These are phyloP conservation scores for Ogataea methylovora DNA, from an alignment of 805 yeast species.

Conservation along the genomic window DNA sequence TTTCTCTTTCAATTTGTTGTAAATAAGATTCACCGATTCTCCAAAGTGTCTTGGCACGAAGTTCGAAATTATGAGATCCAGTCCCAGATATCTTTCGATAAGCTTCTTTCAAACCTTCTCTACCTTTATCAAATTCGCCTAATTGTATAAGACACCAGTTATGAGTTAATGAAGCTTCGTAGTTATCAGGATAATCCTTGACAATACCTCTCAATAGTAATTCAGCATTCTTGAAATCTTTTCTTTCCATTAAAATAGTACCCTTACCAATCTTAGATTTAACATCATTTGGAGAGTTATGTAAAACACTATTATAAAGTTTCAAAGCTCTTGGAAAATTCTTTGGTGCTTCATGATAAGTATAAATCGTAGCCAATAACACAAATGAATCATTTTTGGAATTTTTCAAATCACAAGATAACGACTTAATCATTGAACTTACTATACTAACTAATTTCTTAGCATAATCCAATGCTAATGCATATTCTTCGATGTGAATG, in stretches of 20 bases:
- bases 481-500: conserved; percentile 55
- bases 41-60: conserved; percentile 60
- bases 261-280: conserved; percentile 80
- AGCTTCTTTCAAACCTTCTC: conserved; percentile 39
- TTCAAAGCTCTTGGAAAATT: conserved; percentile 69
- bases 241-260: conserved; percentile 61
- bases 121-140: conserved; percentile 43
- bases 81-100: conserved; percentile 38
- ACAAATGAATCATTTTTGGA: conserved; percentile 56
- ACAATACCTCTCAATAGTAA: conserved; percentile 44
- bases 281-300: conserved; percentile 27
- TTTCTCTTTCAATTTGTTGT: conserved; percentile 17
- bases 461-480: conserved; percentile 51
- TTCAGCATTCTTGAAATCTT: conserved; percentile 48
- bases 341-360: conserved; percentile 86
- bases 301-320: conserved; percentile 57
- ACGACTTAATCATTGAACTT: conserved; percentile 36
- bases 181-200: conserved; percentile 40
- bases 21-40: conserved; percentile 63
- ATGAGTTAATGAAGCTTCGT: conserved; percentile 57
- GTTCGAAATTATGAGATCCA: conserved; percentile 44
- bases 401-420: conserved; percentile 40
- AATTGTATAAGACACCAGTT: conserved; percentile 71
- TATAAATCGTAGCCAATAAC: conserved; percentile 66
- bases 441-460: conserved; percentile 51